Evolutionary conservation across 305 asterid species (phyloP).

Genomic region (Solanum hybrid): DNA sequence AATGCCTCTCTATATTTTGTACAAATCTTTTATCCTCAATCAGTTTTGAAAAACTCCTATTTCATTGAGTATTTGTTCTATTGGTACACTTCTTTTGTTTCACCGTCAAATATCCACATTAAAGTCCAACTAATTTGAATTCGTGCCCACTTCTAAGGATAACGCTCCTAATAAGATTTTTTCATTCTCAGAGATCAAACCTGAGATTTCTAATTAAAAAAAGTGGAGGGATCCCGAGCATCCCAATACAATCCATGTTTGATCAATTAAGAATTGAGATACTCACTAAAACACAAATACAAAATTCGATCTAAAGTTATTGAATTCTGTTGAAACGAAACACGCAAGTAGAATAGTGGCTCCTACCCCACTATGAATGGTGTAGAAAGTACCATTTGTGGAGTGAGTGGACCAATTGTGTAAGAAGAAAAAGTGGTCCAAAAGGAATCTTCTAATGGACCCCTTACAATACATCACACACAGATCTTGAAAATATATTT

Average conservation of each 20-base stretch:
- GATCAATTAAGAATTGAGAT: neutral
- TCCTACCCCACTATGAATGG: neutral
- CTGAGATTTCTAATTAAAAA: neutral
- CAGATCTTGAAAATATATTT: neutral
- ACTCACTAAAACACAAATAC: neutral
- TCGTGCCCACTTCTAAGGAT: accelerated
- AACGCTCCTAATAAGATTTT: neutral
- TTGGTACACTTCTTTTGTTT: neutral
- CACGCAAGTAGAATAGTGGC: neutral
- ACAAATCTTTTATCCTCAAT: neutral
- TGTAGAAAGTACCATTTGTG: neutral
- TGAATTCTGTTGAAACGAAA: neutral
- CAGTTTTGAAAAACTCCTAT: neutral
- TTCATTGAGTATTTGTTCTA: neutral
- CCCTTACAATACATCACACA: neutral
- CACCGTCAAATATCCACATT: neutral
- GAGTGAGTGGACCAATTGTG: neutral
- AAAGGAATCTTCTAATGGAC: neutral
- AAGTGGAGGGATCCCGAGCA: neutral
- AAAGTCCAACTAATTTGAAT: neutral
- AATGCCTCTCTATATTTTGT: neutral
- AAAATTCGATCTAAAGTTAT: neutral
- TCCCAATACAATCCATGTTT: neutral
- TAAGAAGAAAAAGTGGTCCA: neutral
- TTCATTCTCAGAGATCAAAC: neutral